These are phyloP conservation scores for Sequoia sempervirens DNA, from an alignment of 75 land plant genomes.

Conservation along the genomic window DNA sequence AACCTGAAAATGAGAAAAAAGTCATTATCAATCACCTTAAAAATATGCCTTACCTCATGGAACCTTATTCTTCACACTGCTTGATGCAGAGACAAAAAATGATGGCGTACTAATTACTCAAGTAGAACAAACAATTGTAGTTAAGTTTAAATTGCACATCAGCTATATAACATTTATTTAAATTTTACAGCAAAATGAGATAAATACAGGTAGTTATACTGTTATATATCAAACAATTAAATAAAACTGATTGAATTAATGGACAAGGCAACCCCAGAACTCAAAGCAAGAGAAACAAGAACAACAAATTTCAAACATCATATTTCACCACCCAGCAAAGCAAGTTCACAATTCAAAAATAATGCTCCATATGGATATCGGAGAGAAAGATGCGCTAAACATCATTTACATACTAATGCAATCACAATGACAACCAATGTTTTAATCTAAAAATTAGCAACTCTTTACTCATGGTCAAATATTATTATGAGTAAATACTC, in stretches of 20 bases:
- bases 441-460: not conserved
- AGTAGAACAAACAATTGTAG: not conserved
- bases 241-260: not conserved
- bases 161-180: not conserved
- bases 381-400: not conserved
- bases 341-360: not conserved
- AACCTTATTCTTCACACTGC: not conserved
- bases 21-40: not conserved
- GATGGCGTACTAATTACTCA: not conserved
- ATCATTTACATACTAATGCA: not conserved
- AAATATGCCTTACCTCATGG: not conserved
- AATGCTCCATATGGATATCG: not conserved
- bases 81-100: not conserved
- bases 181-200: not conserved
- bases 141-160: not conserved
- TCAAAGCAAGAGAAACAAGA: not conserved
- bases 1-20: conserved; percentile 20
- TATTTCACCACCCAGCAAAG: not conserved
- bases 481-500: not conserved
- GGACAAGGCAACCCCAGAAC: not conserved
- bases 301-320: not conserved
- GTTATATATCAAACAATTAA: not conserved
- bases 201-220: not conserved
- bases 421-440: not conserved
- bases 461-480: not conserved